A percentile compares a stretch with the other conserved stretches of the same genome.
These are phyloP conservation scores for Aspergillus aculeatus DNA, from an alignment of 2,329 filamentous ascomycete species.

Conservation along the genomic window DNA sequence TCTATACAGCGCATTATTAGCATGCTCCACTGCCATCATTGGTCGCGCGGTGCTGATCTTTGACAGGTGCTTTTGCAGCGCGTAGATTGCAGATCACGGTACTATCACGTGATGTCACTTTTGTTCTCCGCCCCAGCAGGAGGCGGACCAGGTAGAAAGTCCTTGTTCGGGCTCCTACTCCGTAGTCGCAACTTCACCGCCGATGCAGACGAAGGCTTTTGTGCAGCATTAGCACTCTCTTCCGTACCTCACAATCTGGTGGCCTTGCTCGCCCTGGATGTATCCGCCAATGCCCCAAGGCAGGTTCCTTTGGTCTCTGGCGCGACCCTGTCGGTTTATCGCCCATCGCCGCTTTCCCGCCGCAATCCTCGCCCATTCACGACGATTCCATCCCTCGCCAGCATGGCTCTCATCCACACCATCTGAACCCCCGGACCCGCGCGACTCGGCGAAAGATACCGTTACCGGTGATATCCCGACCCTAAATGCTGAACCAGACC, in stretches of 20 bases:
- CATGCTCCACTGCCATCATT: neutral
- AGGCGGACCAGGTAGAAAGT: neutral
- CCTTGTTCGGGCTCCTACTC: neutral
- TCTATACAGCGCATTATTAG: too few species aligned
- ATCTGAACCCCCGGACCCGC: conserved; percentile 28
- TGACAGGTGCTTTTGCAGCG: neutral
- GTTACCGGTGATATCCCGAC: conserved; percentile 22
- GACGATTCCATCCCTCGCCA: conserved; percentile 36
- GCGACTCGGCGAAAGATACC: conserved; percentile 22
- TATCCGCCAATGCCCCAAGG: conserved; percentile 40
- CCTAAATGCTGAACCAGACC: conserved; percentile 16
- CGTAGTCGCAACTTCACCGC: neutral
- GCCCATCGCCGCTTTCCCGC: conserved; percentile 38
- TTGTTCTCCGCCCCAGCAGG: neutral
- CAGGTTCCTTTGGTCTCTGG: conserved; percentile 35
- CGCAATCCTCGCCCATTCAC: conserved; percentile 23
- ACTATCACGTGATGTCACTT: neutral
- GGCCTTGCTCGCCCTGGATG: conserved; percentile 32
- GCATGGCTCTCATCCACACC: conserved; percentile 29
- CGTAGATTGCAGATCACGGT: neutral
- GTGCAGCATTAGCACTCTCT: conserved; percentile 19
- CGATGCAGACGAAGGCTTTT: conserved; percentile 18
- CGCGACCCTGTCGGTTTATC: conserved; percentile 39
- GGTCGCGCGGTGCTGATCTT: neutral
- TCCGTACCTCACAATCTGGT: conserved; percentile 22